Conservation (phyloP, 2,329 filamentous ascomycete genomes). For the Penicillium brevicompactum region DNA sequence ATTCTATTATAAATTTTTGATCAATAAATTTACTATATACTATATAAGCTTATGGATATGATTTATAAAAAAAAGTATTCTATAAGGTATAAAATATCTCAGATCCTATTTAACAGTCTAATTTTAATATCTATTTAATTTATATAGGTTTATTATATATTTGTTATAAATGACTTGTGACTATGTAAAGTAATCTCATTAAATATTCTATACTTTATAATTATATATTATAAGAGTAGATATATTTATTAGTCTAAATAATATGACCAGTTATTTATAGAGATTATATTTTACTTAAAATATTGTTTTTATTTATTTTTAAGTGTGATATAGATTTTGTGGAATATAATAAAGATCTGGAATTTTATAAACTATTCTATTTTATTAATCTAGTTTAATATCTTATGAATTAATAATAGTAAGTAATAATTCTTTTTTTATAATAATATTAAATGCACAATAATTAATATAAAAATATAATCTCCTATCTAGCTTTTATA, state of each 20-base stretch:
- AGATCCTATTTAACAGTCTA: conserved; percentile 15
- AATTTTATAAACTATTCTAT: background rate
- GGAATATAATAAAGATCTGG: background rate
- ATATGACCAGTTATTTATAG: too few relatives aligned
- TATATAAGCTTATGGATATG: background rate
- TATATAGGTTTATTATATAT: conserved; percentile 3
- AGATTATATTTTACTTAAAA: background rate
- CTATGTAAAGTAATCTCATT: background rate
- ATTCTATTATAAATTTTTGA: background rate
- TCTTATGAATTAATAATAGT: background rate
- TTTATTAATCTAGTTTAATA: background rate
- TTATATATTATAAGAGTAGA: too few relatives aligned
- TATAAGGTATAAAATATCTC: conserved; percentile 8
- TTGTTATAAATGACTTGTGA: conserved; percentile 5
- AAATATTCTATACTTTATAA: conserved; percentile 1
- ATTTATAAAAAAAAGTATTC: background rate
- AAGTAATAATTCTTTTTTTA: too few relatives aligned
- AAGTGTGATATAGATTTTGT: background rate
- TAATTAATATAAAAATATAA: background rate
- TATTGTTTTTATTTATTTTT: background rate
- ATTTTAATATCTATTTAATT: conserved; percentile 1
- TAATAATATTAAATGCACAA: background rate
- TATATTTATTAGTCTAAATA: too few relatives aligned
- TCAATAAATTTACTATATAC: background rate
- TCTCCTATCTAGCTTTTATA: background rate